phyloP scores from a whole-genome alignment of 2,329 filamentous ascomycete genomes.

The Colletotrichum falcatum region DNA sequence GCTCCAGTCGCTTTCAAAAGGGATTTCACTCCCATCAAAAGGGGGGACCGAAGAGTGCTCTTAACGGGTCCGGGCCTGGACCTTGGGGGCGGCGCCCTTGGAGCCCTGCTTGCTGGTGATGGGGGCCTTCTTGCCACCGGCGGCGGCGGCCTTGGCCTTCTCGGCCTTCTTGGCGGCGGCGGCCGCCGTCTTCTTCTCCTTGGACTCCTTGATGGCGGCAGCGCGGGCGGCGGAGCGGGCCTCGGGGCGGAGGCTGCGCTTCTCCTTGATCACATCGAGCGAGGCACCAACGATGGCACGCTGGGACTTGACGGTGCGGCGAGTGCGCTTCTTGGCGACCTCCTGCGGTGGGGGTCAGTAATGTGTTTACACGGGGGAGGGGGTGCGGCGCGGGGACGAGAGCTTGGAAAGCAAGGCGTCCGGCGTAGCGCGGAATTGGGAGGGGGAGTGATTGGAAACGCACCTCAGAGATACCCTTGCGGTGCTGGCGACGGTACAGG shows the following conservation, averaged over 20 bases:
- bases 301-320: conserved; percentile 98
- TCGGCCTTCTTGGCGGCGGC: conserved; percentile 97
- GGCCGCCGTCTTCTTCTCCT: conserved; percentile 95
- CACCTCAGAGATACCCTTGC: conserved; percentile 99
- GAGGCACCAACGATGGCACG: conserved; percentile 99
- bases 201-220: conserved; percentile 94
- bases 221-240: conserved; percentile 91
- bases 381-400: background rate
- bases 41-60: conserved; percentile 32
- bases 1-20: conserved; percentile 16
- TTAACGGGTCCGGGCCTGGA: conserved; percentile 89
- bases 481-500: conserved; percentile 98
- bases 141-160: conserved; percentile 94
- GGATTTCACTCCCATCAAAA: conserved; percentile 24
- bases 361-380: background rate
- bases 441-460: conserved; percentile 52
- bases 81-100: conserved; percentile 90
- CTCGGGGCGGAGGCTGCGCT: conserved; percentile 93
- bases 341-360: conserved; percentile 76
- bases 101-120: conserved; percentile 97
- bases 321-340: conserved; percentile 99
- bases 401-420: background rate
- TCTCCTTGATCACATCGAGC: conserved; percentile 99
- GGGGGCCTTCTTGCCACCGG: conserved; percentile 80
- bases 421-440: background rate